These are phyloP conservation scores for Tulasnella calospora DNA, from an alignment of 768 basidiomycete genomes.

Conservation along the genomic window DNA sequence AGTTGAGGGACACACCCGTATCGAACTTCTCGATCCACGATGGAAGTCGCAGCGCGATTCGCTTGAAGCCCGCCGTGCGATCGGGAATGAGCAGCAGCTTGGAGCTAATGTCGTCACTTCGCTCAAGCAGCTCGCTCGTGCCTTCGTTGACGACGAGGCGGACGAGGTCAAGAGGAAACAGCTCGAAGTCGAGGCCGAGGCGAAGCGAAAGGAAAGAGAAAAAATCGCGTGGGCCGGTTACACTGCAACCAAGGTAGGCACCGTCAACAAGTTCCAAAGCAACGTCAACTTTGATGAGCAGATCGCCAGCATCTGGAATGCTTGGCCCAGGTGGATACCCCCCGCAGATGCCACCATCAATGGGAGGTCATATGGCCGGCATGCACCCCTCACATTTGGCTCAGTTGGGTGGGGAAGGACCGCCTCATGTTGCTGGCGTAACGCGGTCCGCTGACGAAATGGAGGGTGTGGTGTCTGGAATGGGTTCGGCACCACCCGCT, in stretches of 20 bases:
- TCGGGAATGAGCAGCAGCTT: constrained; percentile 78
- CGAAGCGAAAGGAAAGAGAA: constrained; percentile 80
- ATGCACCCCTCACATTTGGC: constrained; percentile 68
- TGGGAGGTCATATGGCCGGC: constrained; percentile 35
- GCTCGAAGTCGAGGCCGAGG: constrained; percentile 81
- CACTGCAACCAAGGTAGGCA: constrained; percentile 86
- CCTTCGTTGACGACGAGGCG: constrained; percentile 85
- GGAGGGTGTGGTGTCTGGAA: constrained; percentile 59
- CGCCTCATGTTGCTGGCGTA: constrained; percentile 48
- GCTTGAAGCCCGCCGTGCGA: constrained; percentile 83
- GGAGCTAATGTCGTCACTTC: constrained; percentile 90
- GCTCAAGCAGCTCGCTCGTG: constrained; percentile 84
- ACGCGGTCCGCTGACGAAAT: constrained; percentile 68
- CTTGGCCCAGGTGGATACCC: constrained; percentile 44
- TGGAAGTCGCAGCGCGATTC: constrained; percentile 95
- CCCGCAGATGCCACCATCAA: background rate
- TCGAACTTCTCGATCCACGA: constrained; percentile 92
- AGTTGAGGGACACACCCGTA: constrained; percentile 96
- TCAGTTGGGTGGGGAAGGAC: constrained; percentile 47
- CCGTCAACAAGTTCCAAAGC: constrained; percentile 87
- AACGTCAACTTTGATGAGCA: constrained; percentile 96
- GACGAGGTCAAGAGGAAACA: constrained; percentile 52
- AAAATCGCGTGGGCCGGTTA: constrained; percentile 99
- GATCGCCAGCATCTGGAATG: constrained; percentile 89
- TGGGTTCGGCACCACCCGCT: constrained; percentile 57